Percentiles rank a stretch among this genome's conserved stretches.
phyloP scores from a whole-genome alignment of 2,329 filamentous ascomycete genomes.

The Phoma sp. region DNA sequence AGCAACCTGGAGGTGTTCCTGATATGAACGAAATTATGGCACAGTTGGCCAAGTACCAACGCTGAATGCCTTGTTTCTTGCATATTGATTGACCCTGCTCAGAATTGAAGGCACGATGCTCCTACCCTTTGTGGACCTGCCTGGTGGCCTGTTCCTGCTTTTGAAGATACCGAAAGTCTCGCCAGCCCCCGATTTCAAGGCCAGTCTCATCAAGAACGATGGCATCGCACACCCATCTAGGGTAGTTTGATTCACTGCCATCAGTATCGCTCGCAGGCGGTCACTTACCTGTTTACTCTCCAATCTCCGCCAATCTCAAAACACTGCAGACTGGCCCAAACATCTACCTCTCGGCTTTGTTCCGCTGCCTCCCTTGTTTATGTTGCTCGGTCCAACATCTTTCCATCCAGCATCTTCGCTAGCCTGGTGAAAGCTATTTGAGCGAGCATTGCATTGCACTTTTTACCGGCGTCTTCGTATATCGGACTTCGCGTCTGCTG shows the following conservation, averaged over 20 bases:
- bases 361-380: not conserved
- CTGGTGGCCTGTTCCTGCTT: constrained; percentile 7
- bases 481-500: not conserved
- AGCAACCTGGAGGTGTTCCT: constrained; percentile 36
- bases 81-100: not conserved
- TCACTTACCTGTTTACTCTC: not conserved
- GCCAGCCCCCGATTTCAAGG: constrained; percentile 1
- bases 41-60: constrained; percentile 70
- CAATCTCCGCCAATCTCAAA: not conserved
- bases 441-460: not conserved
- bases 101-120: not conserved
- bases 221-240: not conserved
- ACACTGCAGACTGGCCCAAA: not conserved
- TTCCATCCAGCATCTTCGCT: not conserved
- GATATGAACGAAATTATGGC: constrained; percentile 78
- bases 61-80: constrained; percentile 40
- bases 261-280: not conserved
- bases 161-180: constrained; percentile 1
- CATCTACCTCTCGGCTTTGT: not conserved
- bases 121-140: not conserved
- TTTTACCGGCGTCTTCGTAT: not conserved
- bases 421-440: not conserved
- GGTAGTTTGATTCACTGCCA: not conserved
- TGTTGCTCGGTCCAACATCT: not conserved
- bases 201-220: constrained; percentile 1